Percentiles rank a stretch among this genome's conserved stretches.
Conservation (phyloP, 2,329 filamentous ascomycete species). For the Aspergillus tamarii region DNA sequence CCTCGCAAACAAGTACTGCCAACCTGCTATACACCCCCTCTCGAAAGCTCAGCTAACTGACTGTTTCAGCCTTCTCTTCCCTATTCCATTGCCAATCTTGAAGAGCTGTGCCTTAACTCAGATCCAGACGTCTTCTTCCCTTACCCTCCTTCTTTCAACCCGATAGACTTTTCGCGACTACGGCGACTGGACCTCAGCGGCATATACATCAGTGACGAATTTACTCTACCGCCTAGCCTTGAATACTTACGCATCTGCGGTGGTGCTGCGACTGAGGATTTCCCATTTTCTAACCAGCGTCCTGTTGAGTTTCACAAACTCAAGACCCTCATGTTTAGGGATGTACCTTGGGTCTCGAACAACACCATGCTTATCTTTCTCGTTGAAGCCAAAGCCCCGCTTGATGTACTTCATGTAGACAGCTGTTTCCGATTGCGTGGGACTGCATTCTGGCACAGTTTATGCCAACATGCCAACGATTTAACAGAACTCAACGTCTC, state of each 20-base stretch:
- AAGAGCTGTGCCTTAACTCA: slow-evolving; percentile 37
- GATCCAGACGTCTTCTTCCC: slow-evolving; percentile 25
- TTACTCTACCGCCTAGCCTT: slow-evolving; percentile 32
- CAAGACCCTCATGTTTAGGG: slow-evolving; percentile 32
- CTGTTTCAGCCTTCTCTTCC: slow-evolving; percentile 16
- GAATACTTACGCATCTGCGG: slow-evolving; percentile 34
- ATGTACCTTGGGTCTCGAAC: slow-evolving; percentile 28
- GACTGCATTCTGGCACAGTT: slow-evolving; percentile 18
- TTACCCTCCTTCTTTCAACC: slow-evolving; percentile 22
- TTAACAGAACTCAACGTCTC: slow-evolving; percentile 36
- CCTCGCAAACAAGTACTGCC: slow-evolving; percentile 13
- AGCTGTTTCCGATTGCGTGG: slow-evolving; percentile 28
- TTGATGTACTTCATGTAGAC: slow-evolving; percentile 32
- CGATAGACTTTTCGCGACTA: slow-evolving; percentile 24
- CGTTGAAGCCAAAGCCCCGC: slow-evolving; percentile 22
- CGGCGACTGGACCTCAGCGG: slow-evolving; percentile 35
- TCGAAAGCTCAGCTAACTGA: background rate
- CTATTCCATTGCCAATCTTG: slow-evolving; percentile 32
- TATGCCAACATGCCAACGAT: slow-evolving; percentile 20
- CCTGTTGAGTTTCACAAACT: slow-evolving; percentile 29
- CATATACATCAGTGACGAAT: slow-evolving; percentile 21
- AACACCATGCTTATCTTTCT: slow-evolving; percentile 22
- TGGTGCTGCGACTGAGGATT: slow-evolving; percentile 21
- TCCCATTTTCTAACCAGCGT: slow-evolving; percentile 14
- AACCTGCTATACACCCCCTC: background rate